Conservation (phyloP, 495 filamentous ascomycete genomes). For the Aspergillus nidulans region DNA sequence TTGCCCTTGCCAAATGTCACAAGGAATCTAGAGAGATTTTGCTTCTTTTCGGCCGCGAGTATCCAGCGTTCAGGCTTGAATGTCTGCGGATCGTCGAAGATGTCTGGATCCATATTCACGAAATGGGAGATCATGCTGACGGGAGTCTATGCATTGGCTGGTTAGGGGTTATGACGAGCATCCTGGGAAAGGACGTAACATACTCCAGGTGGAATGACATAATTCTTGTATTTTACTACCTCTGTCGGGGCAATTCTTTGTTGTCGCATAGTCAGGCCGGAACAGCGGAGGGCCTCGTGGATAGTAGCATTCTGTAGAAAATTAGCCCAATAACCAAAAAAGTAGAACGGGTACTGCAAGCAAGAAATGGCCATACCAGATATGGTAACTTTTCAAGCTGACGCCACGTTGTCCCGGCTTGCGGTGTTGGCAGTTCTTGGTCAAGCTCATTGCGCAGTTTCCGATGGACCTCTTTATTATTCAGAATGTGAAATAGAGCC, state of each 20-base stretch:
- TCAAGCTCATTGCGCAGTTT: slow-evolving; percentile 33
- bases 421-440: slow-evolving; percentile 26
- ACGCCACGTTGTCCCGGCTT: slow-evolving; percentile 25
- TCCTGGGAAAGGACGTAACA: slow-evolving; percentile 9
- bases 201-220: slow-evolving; percentile 30
- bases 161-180: slow-evolving; percentile 8
- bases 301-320: slow-evolving; percentile 35
- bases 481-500: slow-evolving; percentile 16
- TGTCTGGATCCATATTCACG: slow-evolving; percentile 39
- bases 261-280: slow-evolving; percentile 34
- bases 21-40: slow-evolving; percentile 32
- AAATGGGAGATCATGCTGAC: slow-evolving; percentile 44
- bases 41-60: slow-evolving; percentile 23
- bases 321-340: not conserved
- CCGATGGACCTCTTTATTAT: not conserved
- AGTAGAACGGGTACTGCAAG: not conserved
- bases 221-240: slow-evolving; percentile 37
- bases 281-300: slow-evolving; percentile 43
- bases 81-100: slow-evolving; percentile 44
- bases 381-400: slow-evolving; percentile 51
- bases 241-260: slow-evolving; percentile 39
- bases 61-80: slow-evolving; percentile 52
- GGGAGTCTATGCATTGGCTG: slow-evolving; percentile 26
- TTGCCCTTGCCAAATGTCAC: slow-evolving; percentile 41
- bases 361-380: slow-evolving; percentile 22